Evolutionary conservation across 192 early-diverging fungal genomes (phyloP).

Genomic region (Mortierella alpina): DNA sequence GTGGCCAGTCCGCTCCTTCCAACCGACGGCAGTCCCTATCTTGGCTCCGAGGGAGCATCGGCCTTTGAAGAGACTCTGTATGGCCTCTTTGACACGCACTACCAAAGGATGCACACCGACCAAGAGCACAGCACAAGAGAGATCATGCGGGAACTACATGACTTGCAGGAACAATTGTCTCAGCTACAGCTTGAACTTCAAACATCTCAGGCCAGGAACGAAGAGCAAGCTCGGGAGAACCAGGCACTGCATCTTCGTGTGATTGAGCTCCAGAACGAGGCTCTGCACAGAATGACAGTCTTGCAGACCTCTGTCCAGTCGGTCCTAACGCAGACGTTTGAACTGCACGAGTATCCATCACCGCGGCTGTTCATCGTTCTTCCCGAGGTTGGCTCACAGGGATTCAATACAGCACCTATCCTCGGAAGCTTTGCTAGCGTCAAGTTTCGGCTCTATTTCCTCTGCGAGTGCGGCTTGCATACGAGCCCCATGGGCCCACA

Average conservation of each 20-base stretch:
- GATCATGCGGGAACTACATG: background rate
- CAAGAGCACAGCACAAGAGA: background rate
- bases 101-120: too few species aligned
- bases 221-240: background rate
- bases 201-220: background rate
- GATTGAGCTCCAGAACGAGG: slow-evolving; percentile 13
- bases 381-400: slow-evolving; percentile 36
- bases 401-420: slow-evolving; percentile 21
- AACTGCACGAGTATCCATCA: slow-evolving; percentile 44
- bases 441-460: slow-evolving; percentile 47
- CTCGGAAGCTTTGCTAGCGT: slow-evolving; percentile 5
- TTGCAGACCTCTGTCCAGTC: slow-evolving; percentile 16
- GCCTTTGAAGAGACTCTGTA: too few species aligned
- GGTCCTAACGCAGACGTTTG: slow-evolving; percentile 43
- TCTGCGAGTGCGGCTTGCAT: slow-evolving; percentile 42
- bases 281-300: slow-evolving; percentile 12
- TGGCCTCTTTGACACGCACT: too few species aligned
- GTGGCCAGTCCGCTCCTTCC: background rate
- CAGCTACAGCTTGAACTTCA: background rate
- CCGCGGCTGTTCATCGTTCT: slow-evolving; percentile 49
- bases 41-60: too few species aligned
- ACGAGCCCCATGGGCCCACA: slow-evolving; percentile 30
- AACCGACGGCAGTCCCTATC: background rate
- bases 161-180: background rate
- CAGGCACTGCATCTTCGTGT: background rate